These are phyloP conservation scores for Suillus brevipes DNA, from an alignment of 768 basidiomycete genomes.

Conservation along the genomic window DNA sequence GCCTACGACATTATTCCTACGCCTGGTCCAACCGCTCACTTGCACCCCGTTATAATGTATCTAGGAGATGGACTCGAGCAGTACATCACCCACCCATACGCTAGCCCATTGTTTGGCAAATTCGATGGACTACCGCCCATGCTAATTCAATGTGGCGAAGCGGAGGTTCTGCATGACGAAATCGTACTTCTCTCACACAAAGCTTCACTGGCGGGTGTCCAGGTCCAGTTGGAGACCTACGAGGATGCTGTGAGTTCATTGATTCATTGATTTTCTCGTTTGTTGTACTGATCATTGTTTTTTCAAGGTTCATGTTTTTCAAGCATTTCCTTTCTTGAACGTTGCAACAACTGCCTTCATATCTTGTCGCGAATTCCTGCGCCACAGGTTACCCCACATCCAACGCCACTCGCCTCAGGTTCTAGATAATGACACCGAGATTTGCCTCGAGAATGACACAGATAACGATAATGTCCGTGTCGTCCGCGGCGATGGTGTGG, in stretches of 20 bases:
- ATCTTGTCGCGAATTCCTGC: slow-evolving; percentile 71
- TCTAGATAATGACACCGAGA: slow-evolving; percentile 57
- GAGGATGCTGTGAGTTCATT: slow-evolving; percentile 74
- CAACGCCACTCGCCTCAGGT: slow-evolving; percentile 51
- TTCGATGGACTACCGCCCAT: slow-evolving; percentile 85
- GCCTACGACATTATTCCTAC: slow-evolving; percentile 80
- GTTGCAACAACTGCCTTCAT: slow-evolving; percentile 64
- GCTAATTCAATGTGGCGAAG: slow-evolving; percentile 89
- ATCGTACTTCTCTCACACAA: slow-evolving; percentile 91
- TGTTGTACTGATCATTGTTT: slow-evolving; percentile 2
- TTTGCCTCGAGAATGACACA: slow-evolving; percentile 67
- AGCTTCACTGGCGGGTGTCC: slow-evolving; percentile 81
- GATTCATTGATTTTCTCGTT: background rate
- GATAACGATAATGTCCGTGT: slow-evolving; percentile 63
- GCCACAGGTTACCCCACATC: slow-evolving; percentile 53
- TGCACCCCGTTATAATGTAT: slow-evolving; percentile 94
- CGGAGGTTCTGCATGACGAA: slow-evolving; percentile 95
- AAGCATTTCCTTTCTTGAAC: slow-evolving; percentile 79
- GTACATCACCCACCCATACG: slow-evolving; percentile 95
- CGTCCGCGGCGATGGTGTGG: slow-evolving; percentile 74
- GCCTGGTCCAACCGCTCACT: slow-evolving; percentile 73
- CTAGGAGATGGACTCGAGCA: slow-evolving; percentile 78
- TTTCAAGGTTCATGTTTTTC: slow-evolving; percentile 84
- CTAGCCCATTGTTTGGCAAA: slow-evolving; percentile 91
- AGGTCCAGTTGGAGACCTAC: slow-evolving; percentile 85